A percentile compares a stretch with the other conserved stretches of the same genome.
These are phyloP conservation scores for Neopestalotiopsis rosae DNA, from an alignment of 2,329 filamentous ascomycete species.

Conservation along the genomic window DNA sequence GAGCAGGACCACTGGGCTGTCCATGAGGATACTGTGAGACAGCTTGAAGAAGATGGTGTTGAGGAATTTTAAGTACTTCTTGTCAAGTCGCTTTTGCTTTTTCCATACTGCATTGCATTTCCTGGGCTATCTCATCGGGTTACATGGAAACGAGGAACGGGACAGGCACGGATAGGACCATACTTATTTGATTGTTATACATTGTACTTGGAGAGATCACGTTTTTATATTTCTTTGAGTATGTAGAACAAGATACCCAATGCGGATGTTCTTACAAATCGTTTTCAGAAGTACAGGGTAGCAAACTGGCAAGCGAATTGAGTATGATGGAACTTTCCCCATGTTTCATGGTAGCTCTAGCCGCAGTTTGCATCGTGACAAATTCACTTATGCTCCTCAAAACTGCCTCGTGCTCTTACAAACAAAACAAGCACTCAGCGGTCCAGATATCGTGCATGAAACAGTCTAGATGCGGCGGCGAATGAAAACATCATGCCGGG, in stretches of 20 bases:
- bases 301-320: not conserved
- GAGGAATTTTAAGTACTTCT: conserved; percentile 8
- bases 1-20: conserved; percentile 32
- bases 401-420: not conserved
- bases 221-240: not conserved
- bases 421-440: not conserved
- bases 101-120: conserved; percentile 10
- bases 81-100: not conserved
- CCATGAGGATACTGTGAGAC: conserved; percentile 30
- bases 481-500: not conserved
- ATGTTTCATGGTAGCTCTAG: not conserved
- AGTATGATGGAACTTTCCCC: not conserved
- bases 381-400: not conserved
- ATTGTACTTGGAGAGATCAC: not conserved
- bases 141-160: not conserved
- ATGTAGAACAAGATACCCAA: not conserved
- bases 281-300: not conserved
- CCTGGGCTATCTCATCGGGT: not conserved
- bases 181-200: not conserved
- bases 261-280: not conserved
- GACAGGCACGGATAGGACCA: not conserved
- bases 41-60: conserved; percentile 15
- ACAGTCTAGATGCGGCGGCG: not conserved
- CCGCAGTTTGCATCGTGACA: not conserved
- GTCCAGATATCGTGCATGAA: not conserved